A percentile compares a stretch with the other conserved stretches of the same genome.
Conservation (phyloP, 352 stramenopile species). For the Peronospora destructor region DNA sequence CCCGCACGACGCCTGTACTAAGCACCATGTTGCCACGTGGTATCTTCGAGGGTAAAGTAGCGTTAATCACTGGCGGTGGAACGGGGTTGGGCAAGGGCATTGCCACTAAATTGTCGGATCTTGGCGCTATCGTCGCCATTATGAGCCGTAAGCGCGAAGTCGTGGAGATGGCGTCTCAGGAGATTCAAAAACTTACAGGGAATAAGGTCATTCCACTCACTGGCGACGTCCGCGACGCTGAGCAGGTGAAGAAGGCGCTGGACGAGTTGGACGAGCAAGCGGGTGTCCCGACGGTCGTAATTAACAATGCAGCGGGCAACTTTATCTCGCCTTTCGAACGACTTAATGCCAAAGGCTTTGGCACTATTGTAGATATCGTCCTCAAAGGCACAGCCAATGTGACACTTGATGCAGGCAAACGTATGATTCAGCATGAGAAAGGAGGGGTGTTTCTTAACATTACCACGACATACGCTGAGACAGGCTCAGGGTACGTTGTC, state of each 20-base stretch:
- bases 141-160: slow-evolving; percentile 92
- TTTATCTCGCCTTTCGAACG: slow-evolving; percentile 90
- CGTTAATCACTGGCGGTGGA: slow-evolving; percentile 92
- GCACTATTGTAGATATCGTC: slow-evolving; percentile 95
- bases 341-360: slow-evolving; percentile 91
- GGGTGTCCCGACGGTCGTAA: slow-evolving; percentile 64
- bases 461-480: slow-evolving; percentile 92
- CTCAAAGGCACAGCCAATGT: slow-evolving; percentile 83
- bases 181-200: slow-evolving; percentile 62
- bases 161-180: slow-evolving; percentile 75
- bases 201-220: slow-evolving; percentile 58
- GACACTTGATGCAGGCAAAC: slow-evolving; percentile 70
- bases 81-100: slow-evolving; percentile 94
- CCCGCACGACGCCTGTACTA: slow-evolving; percentile 32
- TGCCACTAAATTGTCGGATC: slow-evolving; percentile 86
- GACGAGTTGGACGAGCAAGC: slow-evolving; percentile 60
- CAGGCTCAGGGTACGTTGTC: slow-evolving; percentile 90
- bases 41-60: slow-evolving; percentile 77
- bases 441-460: slow-evolving; percentile 94
- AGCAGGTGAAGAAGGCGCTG: slow-evolving; percentile 84
- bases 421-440: slow-evolving; percentile 68
- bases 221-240: slow-evolving; percentile 86
- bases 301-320: slow-evolving; percentile 90
- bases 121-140: slow-evolving; percentile 90
- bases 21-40: slow-evolving; percentile 61